Base-by-base conservation (phyloP, 2,329 filamentous ascomycete genomes). In the Pestalotiopsis fici region DNA sequence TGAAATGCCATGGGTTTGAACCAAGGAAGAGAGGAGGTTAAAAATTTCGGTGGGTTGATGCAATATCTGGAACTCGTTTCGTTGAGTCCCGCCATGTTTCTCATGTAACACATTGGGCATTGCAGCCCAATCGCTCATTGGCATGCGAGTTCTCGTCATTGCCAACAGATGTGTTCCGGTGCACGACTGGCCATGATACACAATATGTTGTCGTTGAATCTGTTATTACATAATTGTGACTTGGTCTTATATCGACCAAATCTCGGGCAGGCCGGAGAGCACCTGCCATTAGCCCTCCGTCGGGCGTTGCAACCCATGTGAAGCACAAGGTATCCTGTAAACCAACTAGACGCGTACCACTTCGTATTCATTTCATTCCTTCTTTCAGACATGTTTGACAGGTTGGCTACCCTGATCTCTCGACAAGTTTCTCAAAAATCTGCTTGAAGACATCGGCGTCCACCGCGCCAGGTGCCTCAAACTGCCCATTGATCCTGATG, bases 401-500 rank as follows among this genome's bases (percentile, higher is more conserved):
- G 25, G 2, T 35, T 60, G 21, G 21, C n/a, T 57, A 15, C n/a
- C n/a, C 43, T 15, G 39, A 28, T 18, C 18, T 23, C 18, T 39
- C 62, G 5, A 25, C 43, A n/a, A 64, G 27, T 43, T 64, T 64
- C 43, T 64, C 62, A 37, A 64, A 64, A 25, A 64, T 56, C 23
- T 47, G 39, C 25, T 28, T 39, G 47, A 64, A 64, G n/a, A 64
- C 39, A 23, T 64, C 62, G 2, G 62, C 23, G 7, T 64, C 62
- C 18, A 64, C 62, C 1, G 92, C 93, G 1, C 93, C 93, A 31
- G 89, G 86, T 35, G 95, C 78, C 71, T 90, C 86, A 77, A 89
- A 91, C 71, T 82, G 83, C 1, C 83, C 90, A 74, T 95, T 91
- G 69, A 96, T 86, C 13, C 88, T 88, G 76, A 93, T 95, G 76